Percentiles rank a stretch among this genome's conserved stretches.
phyloP scores from a whole-genome alignment of 441 rosid genomes.

The Erodium moschatum region DNA sequence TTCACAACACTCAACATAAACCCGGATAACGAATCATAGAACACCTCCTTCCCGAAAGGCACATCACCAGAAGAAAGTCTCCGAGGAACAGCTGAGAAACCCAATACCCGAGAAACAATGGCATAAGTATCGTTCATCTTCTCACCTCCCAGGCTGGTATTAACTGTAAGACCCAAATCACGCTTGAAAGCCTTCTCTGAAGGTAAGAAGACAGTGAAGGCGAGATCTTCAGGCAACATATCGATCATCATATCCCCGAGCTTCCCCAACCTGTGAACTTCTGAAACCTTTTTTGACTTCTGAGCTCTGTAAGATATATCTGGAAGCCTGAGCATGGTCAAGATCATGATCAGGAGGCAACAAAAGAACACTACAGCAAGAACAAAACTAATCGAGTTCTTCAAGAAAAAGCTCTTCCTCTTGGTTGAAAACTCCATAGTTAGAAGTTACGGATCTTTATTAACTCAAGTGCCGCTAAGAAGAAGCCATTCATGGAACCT shows the following conservation, averaged over 20 bases:
- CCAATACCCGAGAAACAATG: conserved; percentile 43
- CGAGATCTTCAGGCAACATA: conserved; percentile 57
- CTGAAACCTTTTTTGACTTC: conserved; percentile 12
- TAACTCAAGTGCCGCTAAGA: not conserved
- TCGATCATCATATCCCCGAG: conserved; percentile 59
- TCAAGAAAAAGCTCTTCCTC: conserved; percentile 15
- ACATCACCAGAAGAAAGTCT: conserved; percentile 28
- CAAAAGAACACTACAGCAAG: conserved; percentile 32
- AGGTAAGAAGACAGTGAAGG: conserved; percentile 58
- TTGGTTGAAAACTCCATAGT: not conserved
- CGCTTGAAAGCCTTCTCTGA: conserved; percentile 45
- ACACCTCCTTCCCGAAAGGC: conserved; percentile 23
- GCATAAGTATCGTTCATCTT: conserved; percentile 39
- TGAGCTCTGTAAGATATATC: conserved; percentile 21
- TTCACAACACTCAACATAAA: conserved; percentile 32
- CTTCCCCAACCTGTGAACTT: conserved; percentile 28
- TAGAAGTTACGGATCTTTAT: not conserved
- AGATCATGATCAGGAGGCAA: conserved; percentile 33
- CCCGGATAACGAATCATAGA: conserved; percentile 55
- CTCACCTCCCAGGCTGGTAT: conserved; percentile 22
- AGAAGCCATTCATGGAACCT: not conserved
- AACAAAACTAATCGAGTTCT: conserved; percentile 33
- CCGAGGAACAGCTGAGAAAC: conserved; percentile 54
- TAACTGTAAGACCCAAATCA: conserved; percentile 36
- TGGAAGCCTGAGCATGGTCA: conserved; percentile 44